Conservation (phyloP, 768 basidiomycete genomes). For the Lentinula detonsa region DNA sequence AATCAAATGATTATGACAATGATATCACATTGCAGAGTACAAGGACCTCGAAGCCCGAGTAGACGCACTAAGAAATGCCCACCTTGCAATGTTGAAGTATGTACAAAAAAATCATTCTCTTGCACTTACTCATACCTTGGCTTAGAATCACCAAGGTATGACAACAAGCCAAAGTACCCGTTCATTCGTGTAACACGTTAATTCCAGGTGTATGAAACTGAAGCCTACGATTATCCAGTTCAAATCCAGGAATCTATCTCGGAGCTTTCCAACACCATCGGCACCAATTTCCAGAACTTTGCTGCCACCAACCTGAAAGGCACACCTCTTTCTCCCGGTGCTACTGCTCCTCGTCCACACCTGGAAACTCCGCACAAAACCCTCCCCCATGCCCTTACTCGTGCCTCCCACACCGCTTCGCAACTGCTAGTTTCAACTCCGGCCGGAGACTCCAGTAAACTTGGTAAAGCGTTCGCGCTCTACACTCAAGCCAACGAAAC, state of each 20-base stretch:
- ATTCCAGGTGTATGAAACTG: conserved; percentile 82
- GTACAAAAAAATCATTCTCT: conserved; percentile 15
- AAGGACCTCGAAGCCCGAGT: conserved; percentile 93
- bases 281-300: conserved; percentile 73
- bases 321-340: conserved; percentile 63
- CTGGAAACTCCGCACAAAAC: conserved; percentile 82
- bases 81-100: conserved; percentile 73
- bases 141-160: conserved; percentile 6
- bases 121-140: neutral
- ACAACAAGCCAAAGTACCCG: neutral
- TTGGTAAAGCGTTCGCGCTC: conserved; percentile 70
- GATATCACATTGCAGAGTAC: conserved; percentile 57
- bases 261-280: conserved; percentile 66
- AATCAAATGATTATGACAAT: neutral
- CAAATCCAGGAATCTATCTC: conserved; percentile 80
- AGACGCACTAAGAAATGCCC: conserved; percentile 81
- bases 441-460: conserved; percentile 46
- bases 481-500: conserved; percentile 79
- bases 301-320: conserved; percentile 87
- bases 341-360: conserved; percentile 55
- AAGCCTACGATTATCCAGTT: conserved; percentile 86
- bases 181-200: conserved; percentile 24
- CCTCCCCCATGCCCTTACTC: conserved; percentile 87
- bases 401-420: conserved; percentile 66
- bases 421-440: conserved; percentile 32